Base-by-base conservation (phyloP, 352 stramenopile species). In the Globisporangium nagaii region DNA sequence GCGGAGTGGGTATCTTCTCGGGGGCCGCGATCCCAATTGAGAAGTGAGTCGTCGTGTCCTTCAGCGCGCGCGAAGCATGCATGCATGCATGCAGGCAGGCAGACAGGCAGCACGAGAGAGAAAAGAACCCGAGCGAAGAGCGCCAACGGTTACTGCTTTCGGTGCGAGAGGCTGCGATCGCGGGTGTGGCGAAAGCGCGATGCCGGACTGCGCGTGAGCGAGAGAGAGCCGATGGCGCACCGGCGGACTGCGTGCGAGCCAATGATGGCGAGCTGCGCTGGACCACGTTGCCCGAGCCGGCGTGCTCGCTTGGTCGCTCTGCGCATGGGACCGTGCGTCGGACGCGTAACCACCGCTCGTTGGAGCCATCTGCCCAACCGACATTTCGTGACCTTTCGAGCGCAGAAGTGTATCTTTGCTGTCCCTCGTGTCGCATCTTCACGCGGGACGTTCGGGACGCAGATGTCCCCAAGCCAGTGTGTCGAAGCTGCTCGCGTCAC, bases 31-130 rank as follows among this genome's bases (percentile, higher is more conserved):
- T 15, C 6, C 13, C 28, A 41, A 42, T 42, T 7, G 39, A 39
- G 19, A 58, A 58, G n/a, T 58, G 51, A 56, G 35, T 5, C 10
- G 36, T n/a, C 12, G 27, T n/a, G n/a, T n/a, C n/a, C n/a, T n/a
- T n/a, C n/a, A n/a, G n/a, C n/a, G n/a, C n/a, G n/a, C n/a, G n/a
- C n/a, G n/a, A n/a, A n/a, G n/a, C n/a, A n/a, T n/a, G n/a, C 2
- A 3, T 1, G 25, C 31, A 47, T 27, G 24, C 22, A 34, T 34
- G 37, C 9, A 44, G 37, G n/a, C n/a, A n/a, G n/a, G n/a, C n/a
- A n/a, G n/a, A n/a, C n/a, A n/a, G n/a, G n/a, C n/a, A n/a, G n/a
- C n/a, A n/a, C n/a, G n/a, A 27, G 39, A 44, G 39, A 48, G 8
- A 39, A 46, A 30, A 46, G 12, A 31, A 46, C 13, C 34, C 13